Evolutionary conservation across 345 rosid genomes (phyloP).

Genomic region (Melaleuca quinquenervia): DNA sequence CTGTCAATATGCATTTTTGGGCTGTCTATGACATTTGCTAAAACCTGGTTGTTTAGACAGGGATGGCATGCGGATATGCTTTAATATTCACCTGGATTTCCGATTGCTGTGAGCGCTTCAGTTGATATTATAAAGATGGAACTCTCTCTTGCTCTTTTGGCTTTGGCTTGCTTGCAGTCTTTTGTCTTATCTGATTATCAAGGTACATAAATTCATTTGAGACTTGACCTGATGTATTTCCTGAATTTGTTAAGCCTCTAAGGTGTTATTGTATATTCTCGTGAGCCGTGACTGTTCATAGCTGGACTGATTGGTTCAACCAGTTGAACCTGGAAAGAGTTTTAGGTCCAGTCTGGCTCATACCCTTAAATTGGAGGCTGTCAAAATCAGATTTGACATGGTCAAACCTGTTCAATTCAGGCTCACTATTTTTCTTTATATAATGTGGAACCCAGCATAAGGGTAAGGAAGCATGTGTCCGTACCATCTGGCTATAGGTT

Average conservation of each 20-base stretch:
- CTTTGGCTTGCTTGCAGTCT: conserved; percentile 38
- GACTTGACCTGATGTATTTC: not conserved
- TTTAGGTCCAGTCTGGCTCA: not conserved
- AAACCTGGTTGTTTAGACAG: conserved; percentile 1
- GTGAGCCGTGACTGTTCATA: not conserved
- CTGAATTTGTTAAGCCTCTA: not conserved
- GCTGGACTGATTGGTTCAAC: not conserved
- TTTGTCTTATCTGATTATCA: conserved; percentile 53
- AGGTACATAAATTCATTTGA: conserved; percentile 32
- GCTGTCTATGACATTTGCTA: not conserved
- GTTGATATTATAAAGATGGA: conserved; percentile 44
- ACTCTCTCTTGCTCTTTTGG: conserved; percentile 23
- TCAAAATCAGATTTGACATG: not conserved
- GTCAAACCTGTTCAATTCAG: not conserved
- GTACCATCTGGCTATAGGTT: not conserved
- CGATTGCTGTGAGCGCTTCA: conserved; percentile 3
- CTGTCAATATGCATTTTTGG: not conserved
- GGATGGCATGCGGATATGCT: conserved; percentile 3
- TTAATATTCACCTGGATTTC: not conserved
- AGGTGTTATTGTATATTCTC: not conserved
- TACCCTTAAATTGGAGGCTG: not conserved
- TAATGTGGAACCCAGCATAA: not conserved
- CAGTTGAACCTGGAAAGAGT: not conserved
- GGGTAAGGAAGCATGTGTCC: not conserved
- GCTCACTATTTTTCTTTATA: not conserved